phyloP scores from a whole-genome alignment of 2,329 filamentous ascomycete genomes.

The Cordyceps farinosa region DNA sequence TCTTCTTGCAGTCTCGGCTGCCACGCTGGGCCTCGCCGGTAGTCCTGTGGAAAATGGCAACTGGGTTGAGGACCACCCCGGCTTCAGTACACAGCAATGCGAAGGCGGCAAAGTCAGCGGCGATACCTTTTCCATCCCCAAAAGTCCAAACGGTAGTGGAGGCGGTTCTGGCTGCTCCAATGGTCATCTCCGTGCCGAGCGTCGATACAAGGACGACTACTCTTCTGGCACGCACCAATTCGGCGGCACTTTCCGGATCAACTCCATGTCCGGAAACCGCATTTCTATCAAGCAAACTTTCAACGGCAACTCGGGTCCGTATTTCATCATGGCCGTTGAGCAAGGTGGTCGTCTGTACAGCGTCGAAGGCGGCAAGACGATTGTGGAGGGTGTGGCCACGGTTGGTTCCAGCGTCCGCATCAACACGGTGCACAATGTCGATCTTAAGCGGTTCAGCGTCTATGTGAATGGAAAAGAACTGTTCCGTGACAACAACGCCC shows the following conservation, averaged over 20 bases:
- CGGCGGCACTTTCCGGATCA: conserved; percentile 25
- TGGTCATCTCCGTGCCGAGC: conserved; percentile 16
- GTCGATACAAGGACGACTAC: conserved; percentile 17
- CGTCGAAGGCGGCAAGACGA: conserved; percentile 23
- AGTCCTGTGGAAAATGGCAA: conserved; percentile 13
- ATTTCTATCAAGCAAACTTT: conserved; percentile 27
- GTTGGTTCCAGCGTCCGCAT: conserved; percentile 23
- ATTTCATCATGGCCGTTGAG: conserved; percentile 24
- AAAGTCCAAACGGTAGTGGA: not conserved
- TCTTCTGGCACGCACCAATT: conserved; percentile 20
- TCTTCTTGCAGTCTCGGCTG: not conserved
- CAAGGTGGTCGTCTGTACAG: conserved; percentile 22
- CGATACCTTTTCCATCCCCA: conserved; percentile 11
- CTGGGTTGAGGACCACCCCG: conserved; percentile 8
- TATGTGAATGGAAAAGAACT: conserved; percentile 26
- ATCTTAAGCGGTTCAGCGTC: conserved; percentile 21
- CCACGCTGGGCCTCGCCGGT: not conserved
- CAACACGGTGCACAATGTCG: conserved; percentile 26
- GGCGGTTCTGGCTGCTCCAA: conserved; percentile 14
- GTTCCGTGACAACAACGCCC: conserved; percentile 22
- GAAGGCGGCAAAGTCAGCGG: conserved; percentile 10
- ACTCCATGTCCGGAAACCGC: conserved; percentile 23
- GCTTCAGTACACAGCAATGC: conserved; percentile 12
- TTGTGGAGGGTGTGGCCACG: conserved; percentile 22
- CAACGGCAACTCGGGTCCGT: conserved; percentile 23